phyloP scores from a whole-genome alignment of 2,329 filamentous ascomycete genomes.

The Neophaeococcomyces mojaviensis region DNA sequence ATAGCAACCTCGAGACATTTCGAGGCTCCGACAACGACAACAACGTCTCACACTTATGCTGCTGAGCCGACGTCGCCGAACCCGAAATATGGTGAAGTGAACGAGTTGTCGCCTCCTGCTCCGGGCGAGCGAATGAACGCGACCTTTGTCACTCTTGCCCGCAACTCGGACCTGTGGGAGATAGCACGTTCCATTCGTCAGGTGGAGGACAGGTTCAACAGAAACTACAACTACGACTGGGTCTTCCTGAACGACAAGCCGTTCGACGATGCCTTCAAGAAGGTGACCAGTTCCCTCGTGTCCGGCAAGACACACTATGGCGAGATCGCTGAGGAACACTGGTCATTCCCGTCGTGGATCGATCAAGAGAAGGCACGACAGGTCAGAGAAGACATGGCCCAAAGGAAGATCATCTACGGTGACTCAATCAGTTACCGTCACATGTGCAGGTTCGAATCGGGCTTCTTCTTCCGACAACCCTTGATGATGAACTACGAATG shows the following conservation, averaged over 20 bases:
- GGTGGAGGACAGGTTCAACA: slow-evolving; percentile 96
- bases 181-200: slow-evolving; percentile 93
- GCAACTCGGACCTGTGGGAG: slow-evolving; percentile 92
- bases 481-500: slow-evolving; percentile 96
- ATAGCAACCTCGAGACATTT: background rate
- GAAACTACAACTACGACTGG: slow-evolving; percentile 96
- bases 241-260: slow-evolving; percentile 96
- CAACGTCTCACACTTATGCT: background rate
- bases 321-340: slow-evolving; percentile 82
- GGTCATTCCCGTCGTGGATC: slow-evolving; percentile 94
- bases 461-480: slow-evolving; percentile 96
- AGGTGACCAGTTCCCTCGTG: slow-evolving; percentile 78
- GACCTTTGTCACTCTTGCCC: slow-evolving; percentile 90
- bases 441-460: slow-evolving; percentile 99
- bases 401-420: slow-evolving; percentile 95
- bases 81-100: background rate
- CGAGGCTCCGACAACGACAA: background rate
- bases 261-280: slow-evolving; percentile 90
- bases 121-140: slow-evolving; percentile 81
- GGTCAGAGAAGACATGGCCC: slow-evolving; percentile 87
- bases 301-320: slow-evolving; percentile 90
- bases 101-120: slow-evolving; percentile 36
- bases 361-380: slow-evolving; percentile 87
- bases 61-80: slow-evolving; percentile 8
- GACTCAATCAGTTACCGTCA: slow-evolving; percentile 95